Evolutionary conservation across 306 rosid genomes (phyloP), one percentile per base, ranked within the genome.

Genomic region (Casuarina equisetifolia): DNA sequence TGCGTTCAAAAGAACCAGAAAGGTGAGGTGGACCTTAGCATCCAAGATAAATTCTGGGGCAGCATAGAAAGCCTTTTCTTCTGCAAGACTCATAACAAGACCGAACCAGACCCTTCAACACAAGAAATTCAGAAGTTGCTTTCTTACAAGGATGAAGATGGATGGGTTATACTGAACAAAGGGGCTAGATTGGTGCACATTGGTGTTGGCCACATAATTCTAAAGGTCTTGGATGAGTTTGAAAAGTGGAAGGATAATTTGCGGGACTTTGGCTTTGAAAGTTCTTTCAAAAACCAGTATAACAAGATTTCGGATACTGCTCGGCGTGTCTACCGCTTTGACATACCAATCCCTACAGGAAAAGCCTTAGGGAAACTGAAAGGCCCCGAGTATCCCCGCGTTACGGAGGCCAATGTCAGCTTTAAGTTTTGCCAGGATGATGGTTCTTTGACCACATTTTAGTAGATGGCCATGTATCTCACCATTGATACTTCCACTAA

Each of bases 41-140:
- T 1, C 11, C 11, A 5, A 55, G 62, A 36, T 3, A 11, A 8
- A 19, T 57, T 57, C 12, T 57, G 38, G 63, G 9, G 3, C 38
- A 82, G 81, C 3, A 77, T 88, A 4, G 92, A 90, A 84, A 82
- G 88, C 76, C 44, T 90, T 59, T 88, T 90, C 63, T 77, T 82
- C 64, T 85, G 85, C 0, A 85, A 85, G 70, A 73, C 45, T 13
- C 75, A 88, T 73, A 83, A 72, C 38, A 66, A 79, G 9, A n/a
- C 5, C 3, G 32, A 53, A 53, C 32, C 16, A 7, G 66, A 79
- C 57, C 42, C 11, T 4, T 35, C 6, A 4, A 7, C 45, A 0
- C 64, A 78, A 75, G 89, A 86, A 50, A 64, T 83, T 48, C 81
- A 80, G 38, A 75, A 80, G 51, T 68, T 85, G 61, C 77, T 84